Conservation (phyloP, 768 basidiomycete genomes). For the Kwoniella botswanensis region DNA sequence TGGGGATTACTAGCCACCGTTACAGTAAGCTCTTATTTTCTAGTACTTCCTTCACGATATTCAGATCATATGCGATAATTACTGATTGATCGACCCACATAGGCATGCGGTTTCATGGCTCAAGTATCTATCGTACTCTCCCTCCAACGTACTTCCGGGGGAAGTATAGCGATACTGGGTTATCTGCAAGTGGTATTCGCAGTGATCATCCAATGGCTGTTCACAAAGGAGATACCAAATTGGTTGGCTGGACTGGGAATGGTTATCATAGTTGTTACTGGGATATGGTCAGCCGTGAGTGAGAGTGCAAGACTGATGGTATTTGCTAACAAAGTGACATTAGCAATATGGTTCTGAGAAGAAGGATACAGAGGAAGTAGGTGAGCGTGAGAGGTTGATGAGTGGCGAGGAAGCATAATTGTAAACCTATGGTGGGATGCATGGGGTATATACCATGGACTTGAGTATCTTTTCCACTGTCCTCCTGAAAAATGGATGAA, state of each 20-base stretch:
- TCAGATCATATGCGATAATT: no score
- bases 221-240: neutral
- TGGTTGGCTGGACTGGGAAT: neutral
- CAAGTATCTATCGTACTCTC: neutral
- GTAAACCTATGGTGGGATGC: no score
- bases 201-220: neutral
- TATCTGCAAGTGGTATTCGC: conserved; percentile 8
- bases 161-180: conserved; percentile 10
- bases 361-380: no score
- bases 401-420: neutral
- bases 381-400: neutral
- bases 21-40: no score
- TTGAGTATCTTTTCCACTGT: no score
- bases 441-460: no score
- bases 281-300: conserved; percentile 10
- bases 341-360: no score
- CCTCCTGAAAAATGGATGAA: no score
- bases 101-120: conserved; percentile 4
- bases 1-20: no score
- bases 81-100: neutral
- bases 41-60: no score
- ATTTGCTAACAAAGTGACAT: no score
- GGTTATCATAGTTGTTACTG: neutral
- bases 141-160: neutral
- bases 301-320: no score